A percentile compares a stretch with the other conserved stretches of the same genome.
These are phyloP conservation scores for Syzygium grande DNA, from an alignment of 345 rosid genomes.

Conservation along the genomic window DNA sequence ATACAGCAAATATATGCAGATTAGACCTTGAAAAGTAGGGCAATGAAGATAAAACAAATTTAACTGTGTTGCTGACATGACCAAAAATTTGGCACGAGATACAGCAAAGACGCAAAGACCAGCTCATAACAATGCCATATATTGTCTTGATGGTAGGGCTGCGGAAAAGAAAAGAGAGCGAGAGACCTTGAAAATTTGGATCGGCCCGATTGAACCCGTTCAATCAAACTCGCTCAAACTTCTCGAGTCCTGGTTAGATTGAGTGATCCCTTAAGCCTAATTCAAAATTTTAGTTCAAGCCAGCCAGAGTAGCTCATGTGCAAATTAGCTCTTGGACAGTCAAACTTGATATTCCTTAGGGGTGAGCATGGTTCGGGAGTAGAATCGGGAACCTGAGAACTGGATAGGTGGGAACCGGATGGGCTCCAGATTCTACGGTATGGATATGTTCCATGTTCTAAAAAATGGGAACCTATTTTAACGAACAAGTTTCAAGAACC, in stretches of 20 bases:
- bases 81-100: too few species aligned
- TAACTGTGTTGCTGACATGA: background rate
- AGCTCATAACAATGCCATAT: background rate
- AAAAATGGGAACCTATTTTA: too few species aligned
- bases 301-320: background rate
- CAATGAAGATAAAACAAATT: background rate
- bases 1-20: background rate
- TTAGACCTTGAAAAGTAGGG: background rate
- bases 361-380: too few species aligned
- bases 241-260: background rate
- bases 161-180: background rate
- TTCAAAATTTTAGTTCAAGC: background rate
- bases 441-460: too few species aligned
- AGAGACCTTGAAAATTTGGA: background rate
- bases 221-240: background rate
- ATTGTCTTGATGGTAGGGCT: background rate
- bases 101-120: too few species aligned
- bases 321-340: background rate
- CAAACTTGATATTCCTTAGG: background rate
- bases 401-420: too few species aligned
- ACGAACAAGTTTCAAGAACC: too few species aligned
- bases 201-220: rapidly evolving
- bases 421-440: too few species aligned
- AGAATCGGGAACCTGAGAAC: too few species aligned
- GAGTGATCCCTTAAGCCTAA: background rate